These are phyloP conservation scores for Xylariomycetidae sp. DNA, from an alignment of 2,329 filamentous ascomycete genomes.

Conservation along the genomic window DNA sequence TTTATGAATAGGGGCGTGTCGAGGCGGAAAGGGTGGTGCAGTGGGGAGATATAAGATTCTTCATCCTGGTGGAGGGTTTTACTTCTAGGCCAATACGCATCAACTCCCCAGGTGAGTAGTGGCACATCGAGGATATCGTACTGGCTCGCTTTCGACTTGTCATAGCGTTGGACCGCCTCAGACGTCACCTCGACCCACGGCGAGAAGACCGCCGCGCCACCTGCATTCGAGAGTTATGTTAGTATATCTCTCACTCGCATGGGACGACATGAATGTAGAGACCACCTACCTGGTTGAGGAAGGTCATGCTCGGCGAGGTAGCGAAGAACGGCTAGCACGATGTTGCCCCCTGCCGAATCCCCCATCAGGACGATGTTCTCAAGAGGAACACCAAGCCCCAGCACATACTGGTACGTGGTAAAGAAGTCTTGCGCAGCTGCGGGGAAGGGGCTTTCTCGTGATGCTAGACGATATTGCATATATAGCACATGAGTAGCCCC, in stretches of 20 bases:
- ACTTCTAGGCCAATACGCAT: conserved; percentile 11
- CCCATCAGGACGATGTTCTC: conserved; percentile 13
- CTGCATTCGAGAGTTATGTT: conserved; percentile 6
- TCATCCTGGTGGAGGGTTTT: conserved; percentile 4
- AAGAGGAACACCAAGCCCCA: conserved; percentile 10
- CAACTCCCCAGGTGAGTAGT: conserved; percentile 18
- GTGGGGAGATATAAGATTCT: conserved; percentile 15
- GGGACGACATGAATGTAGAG: too few species aligned
- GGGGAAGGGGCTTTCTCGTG: conserved; percentile 9
- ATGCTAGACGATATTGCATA: conserved; percentile 13
- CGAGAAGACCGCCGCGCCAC: conserved; percentile 12
- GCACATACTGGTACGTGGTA: conserved; percentile 11
- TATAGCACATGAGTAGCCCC: conserved; percentile 7
- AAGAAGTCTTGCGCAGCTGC: conserved; percentile 14
- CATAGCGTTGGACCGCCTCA: conserved; percentile 6
- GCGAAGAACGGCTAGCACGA: conserved; percentile 13
- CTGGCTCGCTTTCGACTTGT: conserved; percentile 1
- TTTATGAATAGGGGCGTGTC: conserved; percentile 16
- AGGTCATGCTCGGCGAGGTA: conserved; percentile 12
- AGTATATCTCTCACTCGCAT: too few species aligned
- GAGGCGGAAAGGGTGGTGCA: conserved; percentile 16
- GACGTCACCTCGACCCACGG: conserved; percentile 17
- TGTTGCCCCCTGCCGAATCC: conserved; percentile 17
- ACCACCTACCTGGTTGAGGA: conserved; percentile 13
- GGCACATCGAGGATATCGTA: conserved; percentile 12